Percentiles rank a stretch among this genome's conserved stretches.
Evolutionary conservation across 2,329 filamentous ascomycete species (phyloP).

Genomic region (Colletotrichum tropicale): DNA sequence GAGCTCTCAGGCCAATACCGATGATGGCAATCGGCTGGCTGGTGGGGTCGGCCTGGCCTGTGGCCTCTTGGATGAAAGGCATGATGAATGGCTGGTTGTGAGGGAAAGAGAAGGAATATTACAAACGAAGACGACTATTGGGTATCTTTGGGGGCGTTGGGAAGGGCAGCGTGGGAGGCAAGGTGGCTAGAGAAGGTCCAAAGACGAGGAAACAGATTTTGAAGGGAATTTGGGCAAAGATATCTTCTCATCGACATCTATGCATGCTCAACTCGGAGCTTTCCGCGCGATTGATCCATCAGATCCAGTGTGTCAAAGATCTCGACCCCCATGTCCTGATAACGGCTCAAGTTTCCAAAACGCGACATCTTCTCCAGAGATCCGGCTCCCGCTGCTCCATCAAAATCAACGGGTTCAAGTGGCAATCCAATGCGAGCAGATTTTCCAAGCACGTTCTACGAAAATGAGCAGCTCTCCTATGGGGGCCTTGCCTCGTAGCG

Average conservation of each 20-base stretch:
- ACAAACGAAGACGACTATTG: not conserved
- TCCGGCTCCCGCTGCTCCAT: not conserved
- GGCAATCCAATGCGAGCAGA: not conserved
- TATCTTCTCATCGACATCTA: not conserved
- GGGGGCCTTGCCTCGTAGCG: not conserved
- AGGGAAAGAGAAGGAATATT: not conserved
- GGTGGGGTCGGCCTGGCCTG: not conserved
- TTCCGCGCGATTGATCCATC: not conserved
- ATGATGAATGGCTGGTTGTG: not conserved
- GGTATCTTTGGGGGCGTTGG: not conserved
- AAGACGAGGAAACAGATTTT: not conserved
- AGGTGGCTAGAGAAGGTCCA: not conserved
- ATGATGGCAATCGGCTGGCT: constrained; percentile 42
- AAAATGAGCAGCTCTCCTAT: not conserved
- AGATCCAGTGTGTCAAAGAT: not conserved
- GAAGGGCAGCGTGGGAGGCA: not conserved
- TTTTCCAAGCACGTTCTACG: not conserved
- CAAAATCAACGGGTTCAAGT: not conserved
- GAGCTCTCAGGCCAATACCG: constrained; percentile 42
- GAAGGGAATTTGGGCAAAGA: not conserved
- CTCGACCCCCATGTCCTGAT: not conserved
- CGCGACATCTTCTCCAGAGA: not conserved
- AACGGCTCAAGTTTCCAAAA: not conserved
- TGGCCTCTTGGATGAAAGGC: constrained; percentile 11
- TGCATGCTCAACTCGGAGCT: not conserved